Conservation (phyloP, 2,329 filamentous ascomycete genomes). For the Dryadomyces sulphureus region DNA sequence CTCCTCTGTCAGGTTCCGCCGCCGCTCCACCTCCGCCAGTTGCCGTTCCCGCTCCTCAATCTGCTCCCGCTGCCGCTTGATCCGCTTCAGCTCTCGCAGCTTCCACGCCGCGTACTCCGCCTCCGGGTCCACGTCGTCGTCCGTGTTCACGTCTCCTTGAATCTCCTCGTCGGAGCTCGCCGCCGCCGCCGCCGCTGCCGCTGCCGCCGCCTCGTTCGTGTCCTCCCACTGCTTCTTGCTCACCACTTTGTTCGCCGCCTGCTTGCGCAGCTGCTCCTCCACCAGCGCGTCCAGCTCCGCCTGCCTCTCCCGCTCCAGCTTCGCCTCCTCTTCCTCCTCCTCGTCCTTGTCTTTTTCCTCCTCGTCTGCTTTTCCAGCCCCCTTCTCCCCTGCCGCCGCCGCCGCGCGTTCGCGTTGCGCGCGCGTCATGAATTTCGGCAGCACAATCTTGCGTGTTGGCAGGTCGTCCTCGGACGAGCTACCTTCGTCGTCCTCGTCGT, state of each 20-base stretch:
- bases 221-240: conserved; percentile 83
- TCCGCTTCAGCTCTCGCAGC: conserved; percentile 73
- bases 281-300: conserved; percentile 66
- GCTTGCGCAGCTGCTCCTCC: conserved; percentile 76
- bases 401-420: conserved; percentile 28
- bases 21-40: conserved; percentile 74
- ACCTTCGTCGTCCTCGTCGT: conserved; percentile 21
- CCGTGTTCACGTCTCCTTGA: conserved; percentile 72
- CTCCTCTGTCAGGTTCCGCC: conserved; percentile 72
- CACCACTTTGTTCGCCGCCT: conserved; percentile 48
- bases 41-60: conserved; percentile 78
- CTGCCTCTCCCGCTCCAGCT: conserved; percentile 41
- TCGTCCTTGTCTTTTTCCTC: conserved; percentile 20
- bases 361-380: conserved; percentile 11
- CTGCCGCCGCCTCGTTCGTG: conserved; percentile 31
- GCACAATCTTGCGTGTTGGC: conserved; percentile 43
- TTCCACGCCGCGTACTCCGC: conserved; percentile 90
- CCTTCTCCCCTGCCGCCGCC: conserved; percentile 10
- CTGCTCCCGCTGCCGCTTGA: conserved; percentile 72
- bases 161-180: conserved; percentile 78
- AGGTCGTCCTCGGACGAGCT: conserved; percentile 39
- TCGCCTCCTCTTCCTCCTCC: conserved; percentile 20
- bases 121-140: conserved; percentile 71
- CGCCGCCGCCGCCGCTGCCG: conserved; percentile 37
- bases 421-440: conserved; percentile 50